Evolutionary conservation across 768 basidiomycete species (phyloP).

Genomic region (Chalciporus piperatus): DNA sequence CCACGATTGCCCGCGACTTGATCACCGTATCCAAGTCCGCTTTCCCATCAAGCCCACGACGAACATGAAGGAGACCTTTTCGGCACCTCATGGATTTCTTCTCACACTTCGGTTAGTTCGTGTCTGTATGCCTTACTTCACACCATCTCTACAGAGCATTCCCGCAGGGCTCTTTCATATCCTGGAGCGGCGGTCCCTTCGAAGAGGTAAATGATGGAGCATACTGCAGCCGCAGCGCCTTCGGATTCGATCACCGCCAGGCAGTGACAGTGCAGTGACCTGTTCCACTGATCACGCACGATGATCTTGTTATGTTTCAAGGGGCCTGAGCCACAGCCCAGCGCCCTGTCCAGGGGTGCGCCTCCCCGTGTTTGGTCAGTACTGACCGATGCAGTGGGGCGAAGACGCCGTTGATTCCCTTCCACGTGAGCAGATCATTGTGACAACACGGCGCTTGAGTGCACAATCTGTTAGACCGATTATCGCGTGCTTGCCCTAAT

Average conservation of each 20-base stretch:
- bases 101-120: not conserved
- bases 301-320: constrained; percentile 16
- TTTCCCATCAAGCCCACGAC: constrained; percentile 19
- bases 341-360: too few species aligned
- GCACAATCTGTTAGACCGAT: too few species aligned
- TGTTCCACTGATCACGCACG: constrained; percentile 13
- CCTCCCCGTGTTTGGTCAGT: not conserved
- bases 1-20: constrained; percentile 10
- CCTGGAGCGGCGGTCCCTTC: too few species aligned
- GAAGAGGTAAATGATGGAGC: constrained; percentile 15
- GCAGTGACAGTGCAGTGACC: too few species aligned
- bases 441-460: too few species aligned
- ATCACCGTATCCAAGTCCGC: constrained; percentile 21
- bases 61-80: constrained; percentile 11
- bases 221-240: constrained; percentile 20
- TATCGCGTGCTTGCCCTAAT: too few species aligned
- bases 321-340: too few species aligned
- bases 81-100: constrained; percentile 1
- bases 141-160: constrained; percentile 2
- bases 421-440: not conserved
- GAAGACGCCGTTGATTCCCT: constrained; percentile 3
- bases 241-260: constrained; percentile 18
- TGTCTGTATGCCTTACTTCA: too few species aligned
- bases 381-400: constrained; percentile 8
- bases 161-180: constrained; percentile 25